Conservation (phyloP, 2,329 filamentous ascomycete species). For the Davidsoniella virescens region DNA sequence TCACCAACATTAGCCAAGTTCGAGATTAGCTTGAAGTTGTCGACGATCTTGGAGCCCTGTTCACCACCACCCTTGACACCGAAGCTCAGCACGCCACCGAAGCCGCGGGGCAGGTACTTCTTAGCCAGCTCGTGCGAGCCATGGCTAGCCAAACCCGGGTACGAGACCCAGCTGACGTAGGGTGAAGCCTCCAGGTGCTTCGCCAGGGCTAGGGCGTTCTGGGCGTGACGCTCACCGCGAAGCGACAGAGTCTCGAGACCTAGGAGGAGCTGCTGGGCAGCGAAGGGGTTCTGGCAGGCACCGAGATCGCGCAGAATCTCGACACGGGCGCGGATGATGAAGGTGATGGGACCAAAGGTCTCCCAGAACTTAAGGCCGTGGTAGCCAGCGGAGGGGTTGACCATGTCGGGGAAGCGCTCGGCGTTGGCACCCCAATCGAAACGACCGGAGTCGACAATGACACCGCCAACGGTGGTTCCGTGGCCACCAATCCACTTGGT, state of each 20-base stretch:
- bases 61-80: constrained; percentile 76
- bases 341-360: constrained; percentile 69
- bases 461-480: constrained; percentile 76
- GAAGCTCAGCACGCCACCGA: constrained; percentile 81
- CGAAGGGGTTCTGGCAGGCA: constrained; percentile 71
- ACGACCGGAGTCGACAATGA: constrained; percentile 75
- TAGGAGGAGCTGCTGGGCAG: constrained; percentile 77
- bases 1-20: constrained; percentile 95
- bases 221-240: constrained; percentile 70
- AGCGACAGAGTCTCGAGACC: constrained; percentile 82
- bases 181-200: constrained; percentile 69
- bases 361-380: constrained; percentile 92
- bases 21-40: constrained; percentile 86
- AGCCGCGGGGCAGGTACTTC: constrained; percentile 72
- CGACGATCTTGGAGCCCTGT: constrained; percentile 78
- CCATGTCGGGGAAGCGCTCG: constrained; percentile 79
- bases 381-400: constrained; percentile 75
- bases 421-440: constrained; percentile 85
- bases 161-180: constrained; percentile 84
- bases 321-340: constrained; percentile 71
- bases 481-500: constrained; percentile 97
- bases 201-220: constrained; percentile 67
- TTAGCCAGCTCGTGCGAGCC: constrained; percentile 64
- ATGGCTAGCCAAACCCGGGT: constrained; percentile 75
- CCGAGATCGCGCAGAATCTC: constrained; percentile 84